A percentile compares a stretch with the other conserved stretches of the same genome.
Evolutionary conservation across 2,329 filamentous ascomycete genomes (phyloP).

Genomic region (Cladosporium oxysporum): DNA sequence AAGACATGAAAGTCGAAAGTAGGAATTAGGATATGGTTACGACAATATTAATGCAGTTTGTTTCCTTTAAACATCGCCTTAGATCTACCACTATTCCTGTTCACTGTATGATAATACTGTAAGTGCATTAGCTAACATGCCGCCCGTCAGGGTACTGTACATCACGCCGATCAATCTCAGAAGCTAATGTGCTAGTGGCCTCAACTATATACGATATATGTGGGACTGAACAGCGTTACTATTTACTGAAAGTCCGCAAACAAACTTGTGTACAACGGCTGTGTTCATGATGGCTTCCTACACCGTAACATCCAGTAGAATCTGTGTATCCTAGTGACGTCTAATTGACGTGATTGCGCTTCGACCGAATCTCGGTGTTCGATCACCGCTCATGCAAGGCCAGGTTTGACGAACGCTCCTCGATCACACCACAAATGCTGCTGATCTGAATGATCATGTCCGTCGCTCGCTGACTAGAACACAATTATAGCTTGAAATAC

Average conservation of each 20-base stretch:
- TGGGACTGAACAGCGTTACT: too few relatives aligned
- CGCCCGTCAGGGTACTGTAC: too few relatives aligned
- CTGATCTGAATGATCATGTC: neutral
- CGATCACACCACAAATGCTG: neutral
- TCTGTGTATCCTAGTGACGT: neutral
- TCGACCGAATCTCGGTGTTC: neutral
- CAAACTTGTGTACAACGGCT: neutral
- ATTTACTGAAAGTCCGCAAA: too few relatives aligned
- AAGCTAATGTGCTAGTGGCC: too few relatives aligned
- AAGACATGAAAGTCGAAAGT: neutral
- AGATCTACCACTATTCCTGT: too few relatives aligned
- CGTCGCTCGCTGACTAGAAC: neutral
- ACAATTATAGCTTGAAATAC: neutral
- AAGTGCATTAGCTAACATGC: too few relatives aligned
- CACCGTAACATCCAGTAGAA: neutral
- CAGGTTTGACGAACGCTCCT: neutral
- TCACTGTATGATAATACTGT: too few relatives aligned
- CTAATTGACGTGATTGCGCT: neutral
- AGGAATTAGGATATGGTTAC: neutral
- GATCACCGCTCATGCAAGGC: neutral
- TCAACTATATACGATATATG: too few relatives aligned
- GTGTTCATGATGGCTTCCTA: neutral
- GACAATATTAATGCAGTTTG: neutral
- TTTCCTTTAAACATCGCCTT: neutral
- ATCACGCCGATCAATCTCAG: too few relatives aligned